Percentiles rank a stretch among this genome's conserved stretches.
Evolutionary conservation across 495 filamentous ascomycete species (phyloP).

Genomic region (Cairneyella variabilis): DNA sequence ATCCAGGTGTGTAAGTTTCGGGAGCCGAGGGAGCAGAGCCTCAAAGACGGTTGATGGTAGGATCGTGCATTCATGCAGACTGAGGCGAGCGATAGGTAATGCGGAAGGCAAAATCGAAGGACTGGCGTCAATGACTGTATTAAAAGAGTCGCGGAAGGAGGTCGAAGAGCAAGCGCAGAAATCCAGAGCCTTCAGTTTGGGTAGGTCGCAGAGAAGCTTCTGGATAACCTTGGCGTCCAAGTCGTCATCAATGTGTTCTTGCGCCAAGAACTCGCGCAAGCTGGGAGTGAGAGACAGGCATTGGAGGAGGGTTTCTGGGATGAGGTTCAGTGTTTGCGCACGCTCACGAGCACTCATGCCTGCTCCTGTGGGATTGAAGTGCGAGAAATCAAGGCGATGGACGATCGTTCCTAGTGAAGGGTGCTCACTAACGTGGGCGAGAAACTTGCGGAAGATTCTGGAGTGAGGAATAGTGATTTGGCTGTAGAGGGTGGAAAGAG

Average conservation of each 20-base stretch:
- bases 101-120: constrained; percentile 30
- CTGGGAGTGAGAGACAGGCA: constrained; percentile 74
- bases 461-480: constrained; percentile 88
- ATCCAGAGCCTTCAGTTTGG: constrained; percentile 67
- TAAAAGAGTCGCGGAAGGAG: constrained; percentile 61
- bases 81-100: constrained; percentile 63
- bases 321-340: constrained; percentile 75
- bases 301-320: constrained; percentile 67
- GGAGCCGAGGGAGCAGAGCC: constrained; percentile 63
- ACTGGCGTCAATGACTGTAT: constrained; percentile 32
- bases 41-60: constrained; percentile 67
- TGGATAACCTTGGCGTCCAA: constrained; percentile 62
- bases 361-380: constrained; percentile 80
- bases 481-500: constrained; percentile 72
- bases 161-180: constrained; percentile 76
- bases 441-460: constrained; percentile 80
- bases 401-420: constrained; percentile 74
- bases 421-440: constrained; percentile 64
- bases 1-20: constrained; percentile 74
- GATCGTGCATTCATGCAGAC: constrained; percentile 78
- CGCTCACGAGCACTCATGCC: constrained; percentile 80
- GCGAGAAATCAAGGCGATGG: constrained; percentile 79
- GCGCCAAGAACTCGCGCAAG: constrained; percentile 75
- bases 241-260: constrained; percentile 83
- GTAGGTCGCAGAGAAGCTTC: constrained; percentile 70